Conservation (phyloP, 2,329 filamentous ascomycete species). For the Neofusicoccum laricinum region DNA sequence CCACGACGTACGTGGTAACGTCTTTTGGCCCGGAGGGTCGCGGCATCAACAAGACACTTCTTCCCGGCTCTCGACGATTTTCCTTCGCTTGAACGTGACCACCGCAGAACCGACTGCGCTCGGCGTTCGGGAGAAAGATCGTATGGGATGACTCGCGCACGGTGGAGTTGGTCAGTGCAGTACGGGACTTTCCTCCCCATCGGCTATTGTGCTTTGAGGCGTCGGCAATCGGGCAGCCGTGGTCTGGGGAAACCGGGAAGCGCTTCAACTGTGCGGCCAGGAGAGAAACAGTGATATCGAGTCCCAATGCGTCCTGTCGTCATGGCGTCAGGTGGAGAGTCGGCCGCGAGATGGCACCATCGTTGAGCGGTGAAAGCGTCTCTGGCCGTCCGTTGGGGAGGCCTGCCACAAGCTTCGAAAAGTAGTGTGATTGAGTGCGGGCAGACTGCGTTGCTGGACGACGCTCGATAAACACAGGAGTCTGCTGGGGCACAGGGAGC, state of each 20-base stretch:
- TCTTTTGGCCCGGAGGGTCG: no score
- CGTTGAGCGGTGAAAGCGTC: not conserved
- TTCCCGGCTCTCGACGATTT: no score
- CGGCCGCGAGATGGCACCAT: no score
- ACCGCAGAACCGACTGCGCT: no score
- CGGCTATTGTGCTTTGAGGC: not conserved
- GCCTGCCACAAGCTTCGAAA: not conserved
- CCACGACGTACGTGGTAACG: no score
- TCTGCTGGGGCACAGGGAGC: not conserved
- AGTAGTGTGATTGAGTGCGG: not conserved
- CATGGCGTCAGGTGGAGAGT: no score
- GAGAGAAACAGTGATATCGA: no score
- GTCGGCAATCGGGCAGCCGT: not conserved
- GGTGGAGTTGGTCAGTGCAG: not conserved
- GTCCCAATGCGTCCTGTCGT: no score
- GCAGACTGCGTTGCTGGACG: not conserved
- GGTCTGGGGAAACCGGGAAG: no score
- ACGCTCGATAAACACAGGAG: not conserved
- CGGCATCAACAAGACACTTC: no score
- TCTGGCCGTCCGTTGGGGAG: not conserved
- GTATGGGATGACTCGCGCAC: not conserved
- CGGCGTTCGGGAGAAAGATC: not conserved
- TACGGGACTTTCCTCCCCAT: not conserved
- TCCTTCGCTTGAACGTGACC: not conserved
- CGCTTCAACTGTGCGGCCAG: no score